Evolutionary conservation across 2,329 filamentous ascomycete species (phyloP).

Genomic region (Pseudopithomyces maydicus): DNA sequence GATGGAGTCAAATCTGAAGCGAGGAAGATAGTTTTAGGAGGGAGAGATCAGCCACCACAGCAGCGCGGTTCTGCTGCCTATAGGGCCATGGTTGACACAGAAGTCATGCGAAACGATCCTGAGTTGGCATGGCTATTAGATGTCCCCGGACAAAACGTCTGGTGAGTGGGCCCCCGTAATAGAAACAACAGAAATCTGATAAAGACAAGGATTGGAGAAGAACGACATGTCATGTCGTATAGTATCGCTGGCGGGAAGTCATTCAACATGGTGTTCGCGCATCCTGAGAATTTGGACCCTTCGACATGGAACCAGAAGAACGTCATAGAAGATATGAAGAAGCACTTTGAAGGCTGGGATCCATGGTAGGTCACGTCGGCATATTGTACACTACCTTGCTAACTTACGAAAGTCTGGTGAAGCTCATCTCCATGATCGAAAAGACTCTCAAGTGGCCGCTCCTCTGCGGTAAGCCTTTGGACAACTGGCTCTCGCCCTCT

Average conservation of each 20-base stretch:
- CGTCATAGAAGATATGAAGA: constrained; percentile 64
- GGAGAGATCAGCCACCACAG: constrained; percentile 6
- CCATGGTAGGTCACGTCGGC: constrained; percentile 50
- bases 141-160: constrained; percentile 22
- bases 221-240: constrained; percentile 54
- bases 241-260: constrained; percentile 57
- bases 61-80: constrained; percentile 63
- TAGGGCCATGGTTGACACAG: constrained; percentile 56
- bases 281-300: constrained; percentile 63
- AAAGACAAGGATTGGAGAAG: constrained; percentile 52
- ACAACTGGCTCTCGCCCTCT: constrained; percentile 17
- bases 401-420: constrained; percentile 22
- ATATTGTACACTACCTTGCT: neutral
- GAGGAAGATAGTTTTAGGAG: constrained; percentile 7
- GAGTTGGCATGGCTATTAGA: constrained; percentile 26
- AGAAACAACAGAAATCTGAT: neutral
- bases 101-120: constrained; percentile 49
- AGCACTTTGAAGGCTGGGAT: constrained; percentile 66
- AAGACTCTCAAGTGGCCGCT: constrained; percentile 28
- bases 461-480: constrained; percentile 14
- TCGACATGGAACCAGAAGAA: constrained; percentile 58
- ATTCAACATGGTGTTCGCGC: constrained; percentile 68
- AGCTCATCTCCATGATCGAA: constrained; percentile 31
- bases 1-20: constrained; percentile 34
- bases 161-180: constrained; percentile 10